phyloP scores from a whole-genome alignment of 2,329 filamentous ascomycete species.

The Aspergillus ochraceoroseus region DNA sequence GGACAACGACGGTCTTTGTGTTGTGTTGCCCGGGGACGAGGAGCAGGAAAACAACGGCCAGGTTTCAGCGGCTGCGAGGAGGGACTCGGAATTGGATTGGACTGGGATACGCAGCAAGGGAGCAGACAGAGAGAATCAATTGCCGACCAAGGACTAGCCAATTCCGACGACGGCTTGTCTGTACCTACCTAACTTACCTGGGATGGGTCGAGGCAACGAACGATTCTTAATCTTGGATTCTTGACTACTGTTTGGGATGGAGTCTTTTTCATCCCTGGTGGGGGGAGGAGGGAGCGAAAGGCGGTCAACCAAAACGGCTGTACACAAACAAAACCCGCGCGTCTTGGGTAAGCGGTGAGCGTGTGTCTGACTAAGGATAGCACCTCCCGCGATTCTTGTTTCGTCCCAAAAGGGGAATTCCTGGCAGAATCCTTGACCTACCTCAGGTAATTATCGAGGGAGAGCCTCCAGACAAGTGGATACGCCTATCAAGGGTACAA shows the following conservation, averaged over 20 bases:
- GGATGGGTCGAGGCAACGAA: slow-evolving; percentile 8
- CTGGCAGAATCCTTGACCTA: neutral
- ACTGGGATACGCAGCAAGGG: slow-evolving; percentile 2
- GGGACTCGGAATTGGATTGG: neutral
- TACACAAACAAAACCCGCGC: slow-evolving; percentile 38
- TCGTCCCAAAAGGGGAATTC: too few species aligned
- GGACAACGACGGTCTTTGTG: slow-evolving; percentile 5
- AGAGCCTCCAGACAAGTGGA: too few species aligned
- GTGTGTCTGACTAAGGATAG: slow-evolving; percentile 20
- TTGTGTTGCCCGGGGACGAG: slow-evolving; percentile 22
- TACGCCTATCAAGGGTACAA: too few species aligned
- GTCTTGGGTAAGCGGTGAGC: slow-evolving; percentile 31
- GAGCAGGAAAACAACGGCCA: slow-evolving; percentile 15
- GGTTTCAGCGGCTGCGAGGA: slow-evolving; percentile 15
- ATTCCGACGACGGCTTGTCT: slow-evolving; percentile 4
- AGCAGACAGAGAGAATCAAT: slow-evolving; percentile 9
- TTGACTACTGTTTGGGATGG: slow-evolving; percentile 47
- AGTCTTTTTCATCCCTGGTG: slow-evolving; percentile 43
- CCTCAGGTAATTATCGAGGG: too few species aligned
- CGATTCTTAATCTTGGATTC: neutral
- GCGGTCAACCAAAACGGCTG: slow-evolving; percentile 39
- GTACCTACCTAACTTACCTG: slow-evolving; percentile 16
- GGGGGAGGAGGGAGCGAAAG: slow-evolving; percentile 30
- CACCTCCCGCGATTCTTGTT: too few species aligned
- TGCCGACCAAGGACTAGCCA: slow-evolving; percentile 6